phyloP scores from a whole-genome alignment of 1,139 yeast species.

The Nadsonia commutata region DNA sequence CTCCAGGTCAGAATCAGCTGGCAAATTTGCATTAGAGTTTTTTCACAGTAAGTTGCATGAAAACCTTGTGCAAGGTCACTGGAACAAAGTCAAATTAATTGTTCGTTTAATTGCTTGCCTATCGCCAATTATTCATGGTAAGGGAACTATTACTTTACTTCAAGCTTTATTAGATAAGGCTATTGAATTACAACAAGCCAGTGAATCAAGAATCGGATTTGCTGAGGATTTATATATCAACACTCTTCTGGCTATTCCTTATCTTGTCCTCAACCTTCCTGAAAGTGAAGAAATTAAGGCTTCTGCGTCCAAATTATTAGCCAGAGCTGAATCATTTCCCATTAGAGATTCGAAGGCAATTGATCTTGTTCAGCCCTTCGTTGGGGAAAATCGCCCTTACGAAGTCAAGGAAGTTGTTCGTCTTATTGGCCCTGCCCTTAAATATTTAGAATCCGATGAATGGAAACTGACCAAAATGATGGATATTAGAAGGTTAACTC shows the following conservation, averaged over 20 bases:
- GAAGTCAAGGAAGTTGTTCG: conserved; percentile 36
- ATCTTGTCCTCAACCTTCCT: conserved; percentile 16
- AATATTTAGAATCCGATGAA: conserved; percentile 10
- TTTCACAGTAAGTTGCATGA: conserved; percentile 49
- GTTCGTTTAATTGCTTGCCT: conserved; percentile 57
- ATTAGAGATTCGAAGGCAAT: conserved; percentile 6
- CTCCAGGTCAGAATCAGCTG: conserved; percentile 50
- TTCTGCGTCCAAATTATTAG: neutral
- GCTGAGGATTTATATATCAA: conserved; percentile 59
- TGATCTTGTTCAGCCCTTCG: conserved; percentile 29
- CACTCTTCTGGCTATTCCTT: conserved; percentile 56
- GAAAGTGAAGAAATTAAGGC: neutral
- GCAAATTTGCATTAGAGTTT: conserved; percentile 55
- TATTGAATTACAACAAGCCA: conserved; percentile 35
- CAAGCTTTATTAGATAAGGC: conserved; percentile 42
- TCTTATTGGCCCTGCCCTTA: conserved; percentile 37
- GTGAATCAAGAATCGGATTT: conserved; percentile 23
- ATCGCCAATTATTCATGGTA: conserved; percentile 41
- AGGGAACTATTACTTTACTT: conserved; percentile 37
- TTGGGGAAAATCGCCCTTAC: conserved; percentile 35
- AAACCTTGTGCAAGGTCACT: conserved; percentile 33
- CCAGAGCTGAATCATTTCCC: conserved; percentile 1
- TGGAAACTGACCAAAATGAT: conserved; percentile 13
- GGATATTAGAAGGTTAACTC: conserved; percentile 10
- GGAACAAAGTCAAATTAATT: conserved; percentile 57